A percentile compares a stretch with the other conserved stretches of the same genome.
These are phyloP conservation scores for Colletotrichum noveboracense DNA, from an alignment of 2,329 filamentous ascomycete genomes.

Conservation along the genomic window DNA sequence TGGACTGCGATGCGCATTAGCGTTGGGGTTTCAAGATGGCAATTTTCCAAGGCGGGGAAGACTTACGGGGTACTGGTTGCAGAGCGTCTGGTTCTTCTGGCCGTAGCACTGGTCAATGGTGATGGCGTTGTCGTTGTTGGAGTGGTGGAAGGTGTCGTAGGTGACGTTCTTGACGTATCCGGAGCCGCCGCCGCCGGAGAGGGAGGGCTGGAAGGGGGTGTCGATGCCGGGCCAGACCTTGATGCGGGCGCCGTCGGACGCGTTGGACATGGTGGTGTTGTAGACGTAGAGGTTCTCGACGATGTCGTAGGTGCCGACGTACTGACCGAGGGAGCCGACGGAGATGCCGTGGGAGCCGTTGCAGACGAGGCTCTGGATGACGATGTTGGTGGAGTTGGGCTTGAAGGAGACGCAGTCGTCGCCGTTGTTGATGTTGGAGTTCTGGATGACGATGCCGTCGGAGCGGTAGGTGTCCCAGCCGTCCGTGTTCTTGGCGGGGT, in stretches of 20 bases:
- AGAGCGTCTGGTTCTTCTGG: slow-evolving; percentile 20
- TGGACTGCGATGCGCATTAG: neutral
- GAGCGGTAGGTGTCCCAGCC: slow-evolving; percentile 70
- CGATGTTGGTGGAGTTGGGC: slow-evolving; percentile 72
- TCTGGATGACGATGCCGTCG: slow-evolving; percentile 67
- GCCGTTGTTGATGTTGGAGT: slow-evolving; percentile 67
- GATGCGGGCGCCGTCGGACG: slow-evolving; percentile 71
- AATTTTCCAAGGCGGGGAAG: neutral
- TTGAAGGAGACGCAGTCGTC: slow-evolving; percentile 79
- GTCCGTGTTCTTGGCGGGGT: slow-evolving; percentile 69
- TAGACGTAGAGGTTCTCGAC: slow-evolving; percentile 72
- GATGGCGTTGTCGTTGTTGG: slow-evolving; percentile 61
- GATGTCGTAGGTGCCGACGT: slow-evolving; percentile 66
- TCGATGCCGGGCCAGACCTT: slow-evolving; percentile 71
- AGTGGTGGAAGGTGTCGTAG: slow-evolving; percentile 64
- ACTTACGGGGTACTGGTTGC: slow-evolving; percentile 20
- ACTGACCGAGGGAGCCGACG: slow-evolving; percentile 75
- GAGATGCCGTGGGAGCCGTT: slow-evolving; percentile 76
- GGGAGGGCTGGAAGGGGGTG: slow-evolving; percentile 49
- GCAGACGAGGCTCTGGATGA: slow-evolving; percentile 71
- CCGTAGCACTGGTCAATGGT: slow-evolving; percentile 23
- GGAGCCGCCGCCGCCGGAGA: slow-evolving; percentile 66
- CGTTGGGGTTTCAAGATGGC: too few relatives aligned
- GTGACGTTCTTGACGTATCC: slow-evolving; percentile 69
- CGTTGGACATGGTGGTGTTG: slow-evolving; percentile 64